phyloP scores from a whole-genome alignment of 768 basidiomycete genomes.

The Tricholoma furcatifolium region DNA sequence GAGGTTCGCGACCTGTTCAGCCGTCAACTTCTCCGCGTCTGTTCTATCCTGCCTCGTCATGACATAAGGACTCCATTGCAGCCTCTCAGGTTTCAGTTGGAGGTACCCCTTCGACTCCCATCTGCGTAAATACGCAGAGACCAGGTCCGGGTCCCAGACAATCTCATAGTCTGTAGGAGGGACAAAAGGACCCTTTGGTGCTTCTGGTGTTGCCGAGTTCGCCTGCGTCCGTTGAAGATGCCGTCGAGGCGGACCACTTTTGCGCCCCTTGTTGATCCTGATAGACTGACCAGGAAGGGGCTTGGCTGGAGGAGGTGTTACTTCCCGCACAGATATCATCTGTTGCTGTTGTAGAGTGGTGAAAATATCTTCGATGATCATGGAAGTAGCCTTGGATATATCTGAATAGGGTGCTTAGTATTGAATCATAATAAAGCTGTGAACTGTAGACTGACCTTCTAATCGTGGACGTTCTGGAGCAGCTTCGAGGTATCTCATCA shows the following conservation, averaged over 20 bases:
- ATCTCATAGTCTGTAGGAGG: slow-evolving; percentile 74
- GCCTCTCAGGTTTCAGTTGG: slow-evolving; percentile 71
- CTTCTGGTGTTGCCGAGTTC: slow-evolving; percentile 38
- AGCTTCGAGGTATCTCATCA: slow-evolving; percentile 74
- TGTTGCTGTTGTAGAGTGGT: slow-evolving; percentile 67
- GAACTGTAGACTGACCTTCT: slow-evolving; percentile 61
- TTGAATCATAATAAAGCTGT: background rate
- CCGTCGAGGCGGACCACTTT: slow-evolving; percentile 62
- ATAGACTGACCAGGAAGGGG: slow-evolving; percentile 80
- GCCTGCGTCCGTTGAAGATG: slow-evolving; percentile 62
- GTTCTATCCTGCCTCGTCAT: slow-evolving; percentile 18
- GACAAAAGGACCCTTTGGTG: slow-evolving; percentile 52
- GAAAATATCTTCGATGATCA: slow-evolving; percentile 89
- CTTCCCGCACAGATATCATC: slow-evolving; percentile 65
- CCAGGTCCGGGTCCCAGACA: slow-evolving; percentile 65
- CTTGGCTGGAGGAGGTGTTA: slow-evolving; percentile 49
- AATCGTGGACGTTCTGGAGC: slow-evolving; percentile 62
- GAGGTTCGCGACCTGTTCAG: slow-evolving; percentile 12
- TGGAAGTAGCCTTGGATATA: slow-evolving; percentile 81
- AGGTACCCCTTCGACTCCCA: slow-evolving; percentile 83
- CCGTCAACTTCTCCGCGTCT: slow-evolving; percentile 14
- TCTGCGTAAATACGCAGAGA: slow-evolving; percentile 60
- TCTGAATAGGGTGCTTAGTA: slow-evolving; percentile 41
- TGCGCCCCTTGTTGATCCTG: slow-evolving; percentile 67
- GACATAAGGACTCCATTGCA: slow-evolving; percentile 96